Evolutionary conservation across 345 rosid species (phyloP), one percentile per base, ranked within the genome.

Genomic region (Acer negundo): DNA sequence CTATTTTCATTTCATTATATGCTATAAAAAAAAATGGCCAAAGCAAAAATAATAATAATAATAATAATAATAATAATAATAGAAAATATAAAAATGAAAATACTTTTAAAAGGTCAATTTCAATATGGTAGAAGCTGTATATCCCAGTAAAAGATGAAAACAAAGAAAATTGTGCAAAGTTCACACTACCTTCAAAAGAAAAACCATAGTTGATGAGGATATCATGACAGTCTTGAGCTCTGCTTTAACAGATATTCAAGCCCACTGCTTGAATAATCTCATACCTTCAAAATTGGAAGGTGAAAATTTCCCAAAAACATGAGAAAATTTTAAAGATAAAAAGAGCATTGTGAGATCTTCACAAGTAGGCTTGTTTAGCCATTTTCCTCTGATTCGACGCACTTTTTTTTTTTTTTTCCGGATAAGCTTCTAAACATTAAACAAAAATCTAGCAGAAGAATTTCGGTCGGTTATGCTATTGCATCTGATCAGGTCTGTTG

Each of bases 401-500:
- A 28, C 46, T 42, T 42, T 20, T 31, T 51, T 61, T n/a, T n/a
- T n/a, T n/a, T n/a, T n/a, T n/a, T n/a, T 19, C 10, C 38, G 10
- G 9, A 56, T 15, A 70, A 17, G 47, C 74, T 31, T n/a, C 19
- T 44, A 26, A 11, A 19, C 28, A 38, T 11, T 12, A 15, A 61
- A 72, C 72, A 63, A 65, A 65, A 75, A 47, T 23, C 51, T 65
- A 49, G 7, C 35, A 51, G n/a, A 24, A 44, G 13, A 11, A 62
- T 15, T 53, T 62, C 28, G 28, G 6, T 19, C 53, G 47, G 20
- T 16, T 53, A 40, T 15, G 76, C 67, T 80, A 83, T 86, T 85
- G 88, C 90, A 78, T 81, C 20, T 72, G 86, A 58, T 76, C 73
- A 35, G 86, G 85, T 40, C 89, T 79, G 19, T 82, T 83, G 0